Conservation (phyloP, 2,329 filamentous ascomycete genomes). For the Diaporthe helianthi region DNA sequence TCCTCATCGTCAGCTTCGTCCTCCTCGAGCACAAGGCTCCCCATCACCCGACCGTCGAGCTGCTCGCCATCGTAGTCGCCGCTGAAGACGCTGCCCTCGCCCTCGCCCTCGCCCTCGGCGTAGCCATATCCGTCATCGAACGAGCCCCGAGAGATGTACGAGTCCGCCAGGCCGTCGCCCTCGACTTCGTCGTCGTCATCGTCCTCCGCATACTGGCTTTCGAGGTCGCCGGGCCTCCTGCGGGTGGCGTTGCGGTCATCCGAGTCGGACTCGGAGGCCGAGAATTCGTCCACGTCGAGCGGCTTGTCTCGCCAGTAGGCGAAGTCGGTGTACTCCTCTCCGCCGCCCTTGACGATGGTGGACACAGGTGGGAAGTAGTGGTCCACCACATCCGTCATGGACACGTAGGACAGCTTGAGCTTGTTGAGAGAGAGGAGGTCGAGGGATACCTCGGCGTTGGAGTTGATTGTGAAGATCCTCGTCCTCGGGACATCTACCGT, state of each 20-base stretch:
- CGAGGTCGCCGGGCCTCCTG: slow-evolving; percentile 50
- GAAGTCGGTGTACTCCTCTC: slow-evolving; percentile 96
- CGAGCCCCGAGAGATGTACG: slow-evolving; percentile 50
- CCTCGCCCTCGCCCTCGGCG: slow-evolving; percentile 43
- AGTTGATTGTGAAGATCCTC: slow-evolving; percentile 98
- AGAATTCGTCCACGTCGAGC: slow-evolving; percentile 87
- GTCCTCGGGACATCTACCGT: slow-evolving; percentile 94
- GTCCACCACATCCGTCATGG: slow-evolving; percentile 96
- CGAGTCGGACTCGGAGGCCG: slow-evolving; percentile 75
- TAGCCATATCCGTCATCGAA: slow-evolving; percentile 43
- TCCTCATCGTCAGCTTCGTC: slow-evolving; percentile 47
- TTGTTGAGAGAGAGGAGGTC: slow-evolving; percentile 91
- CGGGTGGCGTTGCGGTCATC: slow-evolving; percentile 52
- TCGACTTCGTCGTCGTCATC: slow-evolving; percentile 54
- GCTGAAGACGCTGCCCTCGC: slow-evolving; percentile 51
- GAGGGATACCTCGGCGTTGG: slow-evolving; percentile 91
- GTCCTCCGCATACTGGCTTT: slow-evolving; percentile 54
- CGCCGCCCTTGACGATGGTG: slow-evolving; percentile 84
- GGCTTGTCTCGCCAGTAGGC: slow-evolving; percentile 92
- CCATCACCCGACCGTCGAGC: slow-evolving; percentile 43
- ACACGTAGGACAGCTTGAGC: slow-evolving; percentile 95
- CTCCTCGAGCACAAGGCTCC: slow-evolving; percentile 53
- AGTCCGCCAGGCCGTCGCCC: slow-evolving; percentile 53
- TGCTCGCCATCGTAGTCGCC: slow-evolving; percentile 54
- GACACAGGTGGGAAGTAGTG: slow-evolving; percentile 96